phyloP scores from a whole-genome alignment of 2,329 filamentous ascomycete genomes.

The Pseudogymnoascus sp. region DNA sequence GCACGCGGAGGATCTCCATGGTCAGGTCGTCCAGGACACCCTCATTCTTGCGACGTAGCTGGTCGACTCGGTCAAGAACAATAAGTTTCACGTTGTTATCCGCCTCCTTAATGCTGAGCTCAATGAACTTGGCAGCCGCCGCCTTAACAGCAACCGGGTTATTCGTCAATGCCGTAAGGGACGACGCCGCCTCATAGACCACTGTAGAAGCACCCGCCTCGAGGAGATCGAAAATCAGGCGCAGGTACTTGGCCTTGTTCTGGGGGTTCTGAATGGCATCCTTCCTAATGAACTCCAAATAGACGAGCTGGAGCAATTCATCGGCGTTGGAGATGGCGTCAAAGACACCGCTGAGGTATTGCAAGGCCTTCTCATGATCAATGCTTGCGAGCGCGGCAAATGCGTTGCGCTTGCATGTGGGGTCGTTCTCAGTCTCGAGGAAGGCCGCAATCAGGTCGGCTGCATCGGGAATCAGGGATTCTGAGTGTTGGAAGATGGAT shows the following conservation, averaged over 20 bases:
- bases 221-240: conserved; percentile 91
- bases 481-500: conserved; percentile 85
- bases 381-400: conserved; percentile 88
- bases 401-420: conserved; percentile 95
- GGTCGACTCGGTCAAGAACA: conserved; percentile 87
- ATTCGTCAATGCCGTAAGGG: conserved; percentile 83
- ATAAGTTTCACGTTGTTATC: conserved; percentile 99
- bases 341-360: conserved; percentile 81
- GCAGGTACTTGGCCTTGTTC: conserved; percentile 91
- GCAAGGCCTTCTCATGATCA: conserved; percentile 84
- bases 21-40: conserved; percentile 87
- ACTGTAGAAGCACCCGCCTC: conserved; percentile 92
- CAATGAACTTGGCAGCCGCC: conserved; percentile 90
- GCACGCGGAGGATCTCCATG: conserved; percentile 93
- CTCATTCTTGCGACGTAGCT: conserved; percentile 78
- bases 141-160: conserved; percentile 98
- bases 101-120: conserved; percentile 92
- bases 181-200: conserved; percentile 94
- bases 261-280: conserved; percentile 91
- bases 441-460: conserved; percentile 86
- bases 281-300: conserved; percentile 95
- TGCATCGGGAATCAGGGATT: conserved; percentile 87
- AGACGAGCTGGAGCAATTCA: conserved; percentile 84
- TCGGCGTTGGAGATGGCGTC: conserved; percentile 92
- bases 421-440: conserved; percentile 82